These are phyloP conservation scores for Hortaea werneckii DNA, from an alignment of 2,329 filamentous ascomycete genomes.

Conservation along the genomic window DNA sequence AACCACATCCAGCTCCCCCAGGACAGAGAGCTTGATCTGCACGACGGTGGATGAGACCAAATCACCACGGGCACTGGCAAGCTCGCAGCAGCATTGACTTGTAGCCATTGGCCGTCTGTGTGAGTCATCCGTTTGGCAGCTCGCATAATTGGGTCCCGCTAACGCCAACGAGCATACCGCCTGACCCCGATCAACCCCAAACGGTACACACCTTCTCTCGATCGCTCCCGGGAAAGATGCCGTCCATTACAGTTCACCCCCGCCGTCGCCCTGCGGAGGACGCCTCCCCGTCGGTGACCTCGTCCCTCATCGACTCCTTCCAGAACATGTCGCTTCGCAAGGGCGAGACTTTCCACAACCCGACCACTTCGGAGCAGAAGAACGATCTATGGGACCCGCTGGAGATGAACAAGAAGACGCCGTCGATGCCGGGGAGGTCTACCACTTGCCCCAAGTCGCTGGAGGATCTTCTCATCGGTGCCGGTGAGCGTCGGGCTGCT, in stretches of 20 bases:
- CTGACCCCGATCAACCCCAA: slow-evolving; percentile 4
- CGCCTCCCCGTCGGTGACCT: slow-evolving; percentile 23
- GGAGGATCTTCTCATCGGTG: slow-evolving; percentile 37
- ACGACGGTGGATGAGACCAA: too few relatives aligned
- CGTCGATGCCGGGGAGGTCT: slow-evolving; percentile 37
- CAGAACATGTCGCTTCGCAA: slow-evolving; percentile 38
- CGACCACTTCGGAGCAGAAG: slow-evolving; percentile 33
- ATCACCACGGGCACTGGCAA: background rate
- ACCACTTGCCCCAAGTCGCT: slow-evolving; percentile 39
- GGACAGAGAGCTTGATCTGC: too few relatives aligned
- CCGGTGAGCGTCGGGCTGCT: slow-evolving; percentile 34
- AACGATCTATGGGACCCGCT: slow-evolving; percentile 26
- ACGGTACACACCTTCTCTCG: slow-evolving; percentile 10
- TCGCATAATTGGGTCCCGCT: background rate
- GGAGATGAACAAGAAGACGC: slow-evolving; percentile 15
- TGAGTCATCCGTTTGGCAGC: slow-evolving; percentile 2
- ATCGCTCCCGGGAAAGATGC: slow-evolving; percentile 14
- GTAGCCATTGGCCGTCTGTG: background rate
- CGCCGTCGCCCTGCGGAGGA: slow-evolving; percentile 35
- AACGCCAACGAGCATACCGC: slow-evolving; percentile 1
- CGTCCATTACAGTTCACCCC: slow-evolving; percentile 30
- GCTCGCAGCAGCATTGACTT: background rate
- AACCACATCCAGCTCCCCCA: too few relatives aligned
- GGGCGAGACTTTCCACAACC: slow-evolving; percentile 39
- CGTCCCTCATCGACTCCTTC: slow-evolving; percentile 28